These are phyloP conservation scores for Eucalyptus erythrocorys DNA, from an alignment of 345 rosid genomes.

Conservation along the genomic window DNA sequence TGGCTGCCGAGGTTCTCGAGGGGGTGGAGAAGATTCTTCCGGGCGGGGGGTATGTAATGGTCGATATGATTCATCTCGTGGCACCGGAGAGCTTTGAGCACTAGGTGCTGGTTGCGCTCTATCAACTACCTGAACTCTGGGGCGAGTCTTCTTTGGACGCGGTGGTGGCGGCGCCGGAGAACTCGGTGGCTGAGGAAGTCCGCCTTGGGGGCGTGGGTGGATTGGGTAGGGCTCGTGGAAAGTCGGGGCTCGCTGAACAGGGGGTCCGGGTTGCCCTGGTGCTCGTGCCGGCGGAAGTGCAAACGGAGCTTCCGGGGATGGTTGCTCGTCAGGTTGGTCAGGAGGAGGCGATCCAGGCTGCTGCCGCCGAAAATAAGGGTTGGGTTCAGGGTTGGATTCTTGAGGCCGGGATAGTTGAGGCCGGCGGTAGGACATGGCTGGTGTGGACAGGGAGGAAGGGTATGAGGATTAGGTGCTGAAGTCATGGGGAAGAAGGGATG, in stretches of 20 bases:
- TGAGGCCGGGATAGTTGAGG: constrained; percentile 4
- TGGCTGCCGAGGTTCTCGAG: neutral
- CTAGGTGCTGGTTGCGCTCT: neutral
- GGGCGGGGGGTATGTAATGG: accelerated
- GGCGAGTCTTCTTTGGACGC: neutral
- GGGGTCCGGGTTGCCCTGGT: neutral
- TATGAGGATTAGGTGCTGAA: neutral
- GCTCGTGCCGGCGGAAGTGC: accelerated
- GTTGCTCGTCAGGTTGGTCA: neutral
- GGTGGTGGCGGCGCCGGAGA: neutral
- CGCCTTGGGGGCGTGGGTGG: neutral
- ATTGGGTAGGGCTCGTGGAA: accelerated
- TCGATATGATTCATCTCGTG: neutral
- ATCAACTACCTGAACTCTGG: neutral
- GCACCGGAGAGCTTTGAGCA: neutral
- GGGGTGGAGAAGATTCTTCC: neutral
- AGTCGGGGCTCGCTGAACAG: accelerated
- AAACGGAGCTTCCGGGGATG: neutral
- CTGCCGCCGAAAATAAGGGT: constrained; percentile 27
- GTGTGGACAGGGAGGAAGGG: neutral
- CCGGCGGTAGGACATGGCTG: neutral
- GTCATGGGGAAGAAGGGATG: neutral
- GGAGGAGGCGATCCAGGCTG: neutral
- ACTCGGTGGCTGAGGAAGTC: too few species aligned
- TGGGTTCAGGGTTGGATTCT: constrained; percentile 76